These are phyloP conservation scores for Colletotrichum abscissum DNA, from an alignment of 2,329 filamentous ascomycete species.

Conservation along the genomic window DNA sequence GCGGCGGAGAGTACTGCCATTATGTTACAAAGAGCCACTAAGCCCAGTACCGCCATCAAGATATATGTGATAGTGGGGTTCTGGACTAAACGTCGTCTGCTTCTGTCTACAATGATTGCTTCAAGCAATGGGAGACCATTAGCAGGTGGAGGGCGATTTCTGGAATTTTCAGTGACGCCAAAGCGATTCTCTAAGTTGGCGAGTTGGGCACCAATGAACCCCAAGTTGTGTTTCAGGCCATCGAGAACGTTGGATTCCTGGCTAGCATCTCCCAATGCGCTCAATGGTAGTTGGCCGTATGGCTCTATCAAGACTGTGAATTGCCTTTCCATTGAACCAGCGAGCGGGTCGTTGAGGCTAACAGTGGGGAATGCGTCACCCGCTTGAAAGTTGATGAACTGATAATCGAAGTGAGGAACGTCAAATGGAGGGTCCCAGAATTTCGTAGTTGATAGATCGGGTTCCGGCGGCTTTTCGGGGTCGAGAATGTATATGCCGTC, in stretches of 20 bases:
- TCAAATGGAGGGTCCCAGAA: not conserved
- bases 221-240: not conserved
- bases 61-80: slow-evolving; percentile 3
- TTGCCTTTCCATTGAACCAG: not conserved
- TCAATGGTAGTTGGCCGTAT: not conserved
- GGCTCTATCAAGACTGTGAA: not conserved
- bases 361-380: not conserved
- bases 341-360: not conserved
- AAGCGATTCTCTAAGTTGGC: slow-evolving; percentile 13
- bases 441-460: not conserved
- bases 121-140: not conserved
- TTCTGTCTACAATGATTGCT: not conserved
- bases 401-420: not conserved
- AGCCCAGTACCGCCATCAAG: not conserved
- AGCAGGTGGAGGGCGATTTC: not conserved
- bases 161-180: not conserved
- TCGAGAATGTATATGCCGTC: not conserved
- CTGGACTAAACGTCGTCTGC: slow-evolving; percentile 3
- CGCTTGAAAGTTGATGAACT: not conserved
- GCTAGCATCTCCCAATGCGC: not conserved
- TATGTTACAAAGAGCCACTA: not conserved
- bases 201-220: slow-evolving; percentile 5
- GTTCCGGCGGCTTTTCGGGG: not conserved
- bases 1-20: not conserved
- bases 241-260: not conserved